Conservation (phyloP, 257 asterid species). For the Capsicum pubescens region DNA sequence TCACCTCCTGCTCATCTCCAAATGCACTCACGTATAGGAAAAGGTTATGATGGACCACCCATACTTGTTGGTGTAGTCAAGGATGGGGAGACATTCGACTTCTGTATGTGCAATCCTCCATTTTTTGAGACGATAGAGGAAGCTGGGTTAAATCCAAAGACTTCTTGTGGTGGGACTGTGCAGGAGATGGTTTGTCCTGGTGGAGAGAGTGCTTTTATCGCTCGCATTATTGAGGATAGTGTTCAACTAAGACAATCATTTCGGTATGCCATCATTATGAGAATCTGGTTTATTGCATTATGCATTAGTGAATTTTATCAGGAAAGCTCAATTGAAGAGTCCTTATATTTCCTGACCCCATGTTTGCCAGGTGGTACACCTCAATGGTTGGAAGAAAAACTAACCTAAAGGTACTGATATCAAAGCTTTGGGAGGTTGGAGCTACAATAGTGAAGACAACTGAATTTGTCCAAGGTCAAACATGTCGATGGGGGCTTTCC, state of each 20-base stretch:
- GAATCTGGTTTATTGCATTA: neutral
- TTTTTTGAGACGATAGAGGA: conserved; percentile 88
- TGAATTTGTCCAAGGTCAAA: conserved; percentile 94
- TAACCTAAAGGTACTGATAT: conserved; percentile 69
- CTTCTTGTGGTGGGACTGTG: conserved; percentile 93
- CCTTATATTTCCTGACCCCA: conserved; percentile 6
- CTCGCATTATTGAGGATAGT: conserved; percentile 83
- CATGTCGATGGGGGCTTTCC: conserved; percentile 96
- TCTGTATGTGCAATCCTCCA: conserved; percentile 98
- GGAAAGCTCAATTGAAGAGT: neutral
- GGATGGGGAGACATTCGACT: conserved; percentile 79
- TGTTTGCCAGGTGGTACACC: conserved; percentile 83
- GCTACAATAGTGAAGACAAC: conserved; percentile 90
- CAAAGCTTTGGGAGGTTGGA: conserved; percentile 78
- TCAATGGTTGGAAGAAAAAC: conserved; percentile 93
- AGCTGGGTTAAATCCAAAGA: conserved; percentile 91
- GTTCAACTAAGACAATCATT: conserved; percentile 62
- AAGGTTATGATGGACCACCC: conserved; percentile 52
- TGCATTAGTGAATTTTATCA: conserved; percentile 8
- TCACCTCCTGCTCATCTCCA: conserved; percentile 32
- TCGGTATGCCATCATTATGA: conserved; percentile 47
- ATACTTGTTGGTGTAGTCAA: conserved; percentile 75
- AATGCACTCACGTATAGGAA: conserved; percentile 31
- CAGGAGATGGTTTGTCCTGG: conserved; percentile 95
- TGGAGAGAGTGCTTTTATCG: conserved; percentile 77